phyloP scores from a whole-genome alignment of 2,329 filamentous ascomycete species.

The Teratosphaeria epicoccoides region DNA sequence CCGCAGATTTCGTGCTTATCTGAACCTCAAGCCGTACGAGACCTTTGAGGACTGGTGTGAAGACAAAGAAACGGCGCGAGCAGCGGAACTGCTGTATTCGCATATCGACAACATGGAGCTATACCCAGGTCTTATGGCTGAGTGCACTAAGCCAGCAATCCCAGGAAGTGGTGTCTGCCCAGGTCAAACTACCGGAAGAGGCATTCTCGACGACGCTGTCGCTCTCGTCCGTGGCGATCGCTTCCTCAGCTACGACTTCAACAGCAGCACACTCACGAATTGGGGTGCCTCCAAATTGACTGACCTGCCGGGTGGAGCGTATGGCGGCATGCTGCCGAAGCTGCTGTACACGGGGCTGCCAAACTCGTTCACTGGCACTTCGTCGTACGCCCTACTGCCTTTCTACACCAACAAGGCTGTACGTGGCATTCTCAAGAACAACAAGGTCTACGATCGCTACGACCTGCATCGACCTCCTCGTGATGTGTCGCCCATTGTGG shows the following conservation, averaged over 20 bases:
- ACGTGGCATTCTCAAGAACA: conserved; percentile 37
- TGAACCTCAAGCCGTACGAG: conserved; percentile 28
- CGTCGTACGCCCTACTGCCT: conserved; percentile 38
- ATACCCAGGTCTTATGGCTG: conserved; percentile 48
- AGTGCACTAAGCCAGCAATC: conserved; percentile 45
- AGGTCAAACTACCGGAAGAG: conserved; percentile 36
- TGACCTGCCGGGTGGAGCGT: conserved; percentile 30
- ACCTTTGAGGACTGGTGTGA: conserved; percentile 28
- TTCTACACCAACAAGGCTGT: conserved; percentile 43
- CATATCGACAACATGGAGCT: conserved; percentile 45
- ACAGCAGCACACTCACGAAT: conserved; percentile 38
- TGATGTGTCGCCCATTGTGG: conserved; percentile 34
- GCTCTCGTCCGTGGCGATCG: conserved; percentile 37
- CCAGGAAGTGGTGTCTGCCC: conserved; percentile 37
- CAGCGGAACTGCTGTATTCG: conserved; percentile 39
- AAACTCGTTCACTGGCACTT: conserved; percentile 39
- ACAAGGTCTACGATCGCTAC: conserved; percentile 37
- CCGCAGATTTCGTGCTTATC: conserved; percentile 25
- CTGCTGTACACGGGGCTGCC: conserved; percentile 39
- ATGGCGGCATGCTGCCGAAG: conserved; percentile 35
- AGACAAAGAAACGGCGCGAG: conserved; percentile 28
- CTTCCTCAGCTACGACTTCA: conserved; percentile 40
- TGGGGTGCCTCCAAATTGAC: conserved; percentile 41
- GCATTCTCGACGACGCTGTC: conserved; percentile 40
- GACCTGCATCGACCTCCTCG: conserved; percentile 34